Base-by-base conservation (phyloP, 2,329 filamentous ascomycete species). In the Coleophoma crateriformis region DNA sequence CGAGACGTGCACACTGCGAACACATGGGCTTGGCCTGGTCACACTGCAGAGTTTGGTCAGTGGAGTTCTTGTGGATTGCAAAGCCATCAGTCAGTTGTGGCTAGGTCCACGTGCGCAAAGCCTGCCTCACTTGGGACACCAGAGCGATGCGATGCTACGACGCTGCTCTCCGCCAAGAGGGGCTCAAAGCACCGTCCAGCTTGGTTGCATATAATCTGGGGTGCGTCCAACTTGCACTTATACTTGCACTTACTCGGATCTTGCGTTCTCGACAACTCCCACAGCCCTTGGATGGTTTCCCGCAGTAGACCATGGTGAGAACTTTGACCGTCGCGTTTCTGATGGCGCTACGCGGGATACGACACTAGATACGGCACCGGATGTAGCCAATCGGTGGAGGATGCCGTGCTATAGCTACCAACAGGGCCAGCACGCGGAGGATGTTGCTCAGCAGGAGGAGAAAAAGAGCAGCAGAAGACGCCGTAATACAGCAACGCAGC, bases 261-360 rank as follows among this genome's bases (percentile, higher is more conserved):
- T 79, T 79, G 56, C 76, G 72, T 58, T 74, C 71, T 51, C 76
- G 72, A 56, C 76, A 79, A 55, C 67, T 72, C 51, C 71, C 75
- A 63, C 76, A 79, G 35, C 76, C 76, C 57, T 77, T 78, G 38
- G 76, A 79, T 41, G 76, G 76, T 58, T 77, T 78, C n/a, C 76
- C 76, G 15, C 51, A 53, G 46, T 46, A 49, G 7, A 53, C 46
- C 49, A 53, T 51, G 15, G 12, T 27, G 5, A 41, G 15, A 22
- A 27, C 27, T 7, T 4, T 3, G 27, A 3, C 27, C 7, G 27
- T 10, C 27, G 27, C 8, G 8, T 2, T 27, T 27, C 27, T 27
- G 27, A 10, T 10, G 27, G 27, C 27, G 8, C 27, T 27, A 10
- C 27, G 8, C 27, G 6, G 27, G 6, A 7, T 27, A 27, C 19